Evolutionary conservation across 495 filamentous ascomycete species (phyloP).

Genomic region (Staphylotrichum tortipilum): DNA sequence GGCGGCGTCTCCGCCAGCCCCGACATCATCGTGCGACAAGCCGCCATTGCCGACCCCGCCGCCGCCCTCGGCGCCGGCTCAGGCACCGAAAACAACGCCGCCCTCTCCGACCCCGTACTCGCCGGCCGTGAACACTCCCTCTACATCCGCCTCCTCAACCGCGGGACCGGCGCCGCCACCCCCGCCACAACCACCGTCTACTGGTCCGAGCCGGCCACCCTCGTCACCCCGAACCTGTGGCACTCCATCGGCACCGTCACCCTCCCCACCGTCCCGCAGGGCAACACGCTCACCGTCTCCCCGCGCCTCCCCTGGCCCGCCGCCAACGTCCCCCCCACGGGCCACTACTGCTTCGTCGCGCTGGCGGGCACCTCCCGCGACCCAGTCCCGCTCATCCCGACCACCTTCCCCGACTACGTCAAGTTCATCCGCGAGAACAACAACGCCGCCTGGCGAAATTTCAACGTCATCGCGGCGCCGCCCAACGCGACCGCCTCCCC

Average conservation of each 20-base stretch:
- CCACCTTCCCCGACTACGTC: background rate
- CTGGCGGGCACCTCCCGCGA: background rate
- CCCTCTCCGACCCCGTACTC: background rate
- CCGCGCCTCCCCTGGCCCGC: conserved; percentile 3
- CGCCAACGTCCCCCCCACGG: background rate
- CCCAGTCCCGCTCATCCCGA: background rate
- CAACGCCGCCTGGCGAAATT: conserved; percentile 4
- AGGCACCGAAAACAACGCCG: conserved; percentile 1
- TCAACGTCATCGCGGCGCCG: background rate
- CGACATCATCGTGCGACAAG: conserved; percentile 9
- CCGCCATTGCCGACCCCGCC: background rate
- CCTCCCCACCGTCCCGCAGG: background rate
- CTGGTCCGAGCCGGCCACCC: conserved; percentile 3
- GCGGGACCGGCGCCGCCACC: background rate
- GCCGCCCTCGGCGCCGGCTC: background rate
- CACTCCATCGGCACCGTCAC: background rate
- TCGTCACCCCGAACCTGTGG: conserved; percentile 5
- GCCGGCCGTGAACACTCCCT: background rate
- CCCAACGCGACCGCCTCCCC: background rate
- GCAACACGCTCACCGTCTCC: background rate
- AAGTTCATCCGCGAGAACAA: conserved; percentile 2
- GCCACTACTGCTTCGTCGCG: conserved; percentile 6
- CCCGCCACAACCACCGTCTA: background rate
- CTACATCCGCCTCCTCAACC: conserved; percentile 6
- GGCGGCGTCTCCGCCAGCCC: background rate